Evolutionary conservation across 306 rosid species (phyloP).

Genomic region (Medicago truncatula): DNA sequence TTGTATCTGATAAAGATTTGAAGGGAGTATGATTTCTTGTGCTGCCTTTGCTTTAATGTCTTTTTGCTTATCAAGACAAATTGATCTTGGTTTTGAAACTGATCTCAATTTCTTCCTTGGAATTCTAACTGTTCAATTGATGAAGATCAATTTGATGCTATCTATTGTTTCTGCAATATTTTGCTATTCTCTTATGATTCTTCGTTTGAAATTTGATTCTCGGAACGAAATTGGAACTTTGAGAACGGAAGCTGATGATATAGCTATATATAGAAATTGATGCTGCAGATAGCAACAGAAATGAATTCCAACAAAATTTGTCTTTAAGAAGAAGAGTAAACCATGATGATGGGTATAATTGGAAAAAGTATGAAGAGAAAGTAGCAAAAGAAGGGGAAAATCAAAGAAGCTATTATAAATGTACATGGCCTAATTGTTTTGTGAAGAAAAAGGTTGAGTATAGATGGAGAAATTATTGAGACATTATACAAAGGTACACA

Average conservation of each 20-base stretch:
- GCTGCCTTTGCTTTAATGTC: slow-evolving; percentile 42
- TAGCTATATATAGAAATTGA: slow-evolving; percentile 33
- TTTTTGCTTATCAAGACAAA: slow-evolving; percentile 36
- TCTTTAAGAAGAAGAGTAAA: slow-evolving; percentile 49
- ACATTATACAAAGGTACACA: slow-evolving; percentile 78
- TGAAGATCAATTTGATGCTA: slow-evolving; percentile 37
- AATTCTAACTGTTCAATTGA: slow-evolving; percentile 37
- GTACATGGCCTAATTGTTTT: slow-evolving; percentile 64
- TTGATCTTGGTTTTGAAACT: slow-evolving; percentile 35
- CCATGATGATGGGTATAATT: slow-evolving; percentile 72
- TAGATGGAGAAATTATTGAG: slow-evolving; percentile 70
- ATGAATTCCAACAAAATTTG: slow-evolving; percentile 42
- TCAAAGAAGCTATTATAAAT: slow-evolving; percentile 75
- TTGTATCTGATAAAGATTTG: slow-evolving; percentile 23
- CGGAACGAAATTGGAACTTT: not conserved
- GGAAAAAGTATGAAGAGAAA: slow-evolving; percentile 82
- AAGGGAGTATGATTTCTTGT: slow-evolving; percentile 29
- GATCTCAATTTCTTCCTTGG: slow-evolving; percentile 47
- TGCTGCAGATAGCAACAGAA: not conserved
- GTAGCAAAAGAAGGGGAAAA: slow-evolving; percentile 70
- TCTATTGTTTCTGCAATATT: slow-evolving; percentile 28
- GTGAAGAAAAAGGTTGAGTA: slow-evolving; percentile 73
- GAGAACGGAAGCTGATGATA: slow-evolving; percentile 22
- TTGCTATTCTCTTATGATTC: slow-evolving; percentile 19
- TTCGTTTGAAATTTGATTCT: slow-evolving; percentile 26